Conservation (phyloP, 2,329 filamentous ascomycete species). For the Xenoacremonium recifei region DNA sequence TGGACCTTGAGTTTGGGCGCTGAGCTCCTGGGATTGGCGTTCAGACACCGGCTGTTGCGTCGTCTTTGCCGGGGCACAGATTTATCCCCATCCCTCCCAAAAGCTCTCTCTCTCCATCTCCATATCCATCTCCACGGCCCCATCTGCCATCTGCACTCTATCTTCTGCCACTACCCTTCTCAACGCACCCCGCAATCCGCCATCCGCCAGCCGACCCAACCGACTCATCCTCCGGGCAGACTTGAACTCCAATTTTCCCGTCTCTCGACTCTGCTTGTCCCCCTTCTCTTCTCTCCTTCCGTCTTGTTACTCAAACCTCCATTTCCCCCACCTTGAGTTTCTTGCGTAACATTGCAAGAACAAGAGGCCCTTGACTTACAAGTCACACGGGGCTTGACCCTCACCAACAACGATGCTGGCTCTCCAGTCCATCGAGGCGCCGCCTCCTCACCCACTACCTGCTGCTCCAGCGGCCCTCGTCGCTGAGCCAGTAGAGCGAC, state of each 20-base stretch:
- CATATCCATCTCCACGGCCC: no score
- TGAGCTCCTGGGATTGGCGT: no score
- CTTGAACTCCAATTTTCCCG: slow-evolving; percentile 27
- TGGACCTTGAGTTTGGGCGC: no score
- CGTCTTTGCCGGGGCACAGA: slow-evolving; percentile 6
- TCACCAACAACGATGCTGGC: slow-evolving; percentile 46
- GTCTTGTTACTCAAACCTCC: slow-evolving; percentile 15
- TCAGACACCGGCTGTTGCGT: no score
- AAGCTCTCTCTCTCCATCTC: no score
- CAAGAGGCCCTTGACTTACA: no score
- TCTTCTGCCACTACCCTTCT: slow-evolving; percentile 23
- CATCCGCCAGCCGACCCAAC: slow-evolving; percentile 15
- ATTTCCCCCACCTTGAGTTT: slow-evolving; percentile 15
- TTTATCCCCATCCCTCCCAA: slow-evolving; percentile 10
- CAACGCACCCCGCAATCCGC: slow-evolving; percentile 29
- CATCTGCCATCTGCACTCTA: slow-evolving; percentile 26
- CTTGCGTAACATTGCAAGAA: neutral
- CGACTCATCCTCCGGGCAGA: slow-evolving; percentile 10
- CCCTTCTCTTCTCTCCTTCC: slow-evolving; percentile 16
- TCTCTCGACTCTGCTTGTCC: slow-evolving; percentile 14
- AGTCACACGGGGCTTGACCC: slow-evolving; percentile 15
- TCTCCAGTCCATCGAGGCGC: slow-evolving; percentile 51
- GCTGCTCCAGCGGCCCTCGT: slow-evolving; percentile 24
- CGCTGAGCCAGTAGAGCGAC: slow-evolving; percentile 51
- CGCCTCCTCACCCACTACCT: slow-evolving; percentile 31